Evolutionary conservation across 2,329 filamentous ascomycete genomes (phyloP).

Genomic region (Hirsutella minnesotensis): DNA sequence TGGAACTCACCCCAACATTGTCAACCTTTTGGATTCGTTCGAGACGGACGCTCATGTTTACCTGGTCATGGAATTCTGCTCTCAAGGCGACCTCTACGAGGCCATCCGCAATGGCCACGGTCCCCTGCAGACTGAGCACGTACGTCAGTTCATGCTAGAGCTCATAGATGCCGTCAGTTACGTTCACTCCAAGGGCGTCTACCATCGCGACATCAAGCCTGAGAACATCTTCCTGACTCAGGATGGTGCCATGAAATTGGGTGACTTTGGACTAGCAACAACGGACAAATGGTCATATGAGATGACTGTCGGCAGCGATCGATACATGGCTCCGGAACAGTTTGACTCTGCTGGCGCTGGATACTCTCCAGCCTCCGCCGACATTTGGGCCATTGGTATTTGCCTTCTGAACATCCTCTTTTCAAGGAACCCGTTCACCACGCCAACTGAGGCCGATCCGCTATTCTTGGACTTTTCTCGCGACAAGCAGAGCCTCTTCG

Average conservation of each 20-base stretch:
- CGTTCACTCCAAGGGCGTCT: conserved; percentile 83
- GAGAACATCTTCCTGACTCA: conserved; percentile 96
- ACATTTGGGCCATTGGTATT: conserved; percentile 95
- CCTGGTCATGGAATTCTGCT: conserved; percentile 89
- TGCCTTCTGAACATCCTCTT: conserved; percentile 95
- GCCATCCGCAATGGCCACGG: conserved; percentile 83
- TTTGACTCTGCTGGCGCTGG: conserved; percentile 80
- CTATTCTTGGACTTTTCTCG: conserved; percentile 87
- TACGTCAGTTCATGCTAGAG: conserved; percentile 94
- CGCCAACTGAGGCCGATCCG: conserved; percentile 79
- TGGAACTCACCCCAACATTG: conserved; percentile 75
- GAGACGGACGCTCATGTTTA: conserved; percentile 86
- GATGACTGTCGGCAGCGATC: conserved; percentile 88
- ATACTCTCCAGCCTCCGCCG: conserved; percentile 86
- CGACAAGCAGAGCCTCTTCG: conserved; percentile 91
- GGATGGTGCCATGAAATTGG: conserved; percentile 84
- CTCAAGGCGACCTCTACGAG: conserved; percentile 92
- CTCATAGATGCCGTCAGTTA: conserved; percentile 81
- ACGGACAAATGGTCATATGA: conserved; percentile 85
- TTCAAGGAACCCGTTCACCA: conserved; percentile 90
- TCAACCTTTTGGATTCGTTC: conserved; percentile 84
- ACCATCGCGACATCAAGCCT: conserved; percentile 97
- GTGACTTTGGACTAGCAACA: conserved; percentile 90
- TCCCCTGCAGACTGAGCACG: conserved; percentile 88
- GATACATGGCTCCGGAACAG: conserved; percentile 98